Conservation (phyloP, 768 basidiomycete species). For the Boletellus ananas region DNA sequence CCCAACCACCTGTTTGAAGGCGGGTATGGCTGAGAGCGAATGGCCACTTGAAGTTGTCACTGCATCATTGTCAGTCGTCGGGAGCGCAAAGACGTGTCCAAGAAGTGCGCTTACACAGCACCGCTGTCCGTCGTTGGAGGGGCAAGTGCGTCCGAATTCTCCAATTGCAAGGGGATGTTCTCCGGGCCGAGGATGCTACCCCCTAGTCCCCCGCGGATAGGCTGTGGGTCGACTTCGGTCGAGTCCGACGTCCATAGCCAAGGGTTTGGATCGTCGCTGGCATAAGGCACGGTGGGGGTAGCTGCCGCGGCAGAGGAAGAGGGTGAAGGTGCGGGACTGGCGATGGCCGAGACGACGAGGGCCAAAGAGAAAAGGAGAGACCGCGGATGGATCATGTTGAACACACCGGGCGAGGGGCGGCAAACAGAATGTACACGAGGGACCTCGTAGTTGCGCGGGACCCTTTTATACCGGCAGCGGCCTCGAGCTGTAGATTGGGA, state of each 20-base stretch:
- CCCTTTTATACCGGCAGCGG: constrained; percentile 22
- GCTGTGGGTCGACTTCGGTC: constrained; percentile 32
- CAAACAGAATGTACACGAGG: constrained; percentile 23
- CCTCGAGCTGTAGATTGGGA: neutral
- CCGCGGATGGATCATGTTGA: constrained; percentile 26
- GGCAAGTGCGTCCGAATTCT: constrained; percentile 56
- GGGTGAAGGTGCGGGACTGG: constrained; percentile 18
- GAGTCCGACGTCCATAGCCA: constrained; percentile 36
- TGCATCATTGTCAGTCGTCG: constrained; percentile 6
- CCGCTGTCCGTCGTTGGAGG: constrained; percentile 65
- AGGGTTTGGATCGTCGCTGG: constrained; percentile 44
- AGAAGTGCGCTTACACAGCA: constrained; percentile 32
- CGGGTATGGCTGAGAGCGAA: constrained; percentile 60
- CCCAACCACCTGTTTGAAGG: constrained; percentile 62
- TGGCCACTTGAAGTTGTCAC: constrained; percentile 58
- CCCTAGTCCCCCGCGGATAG: constrained; percentile 45
- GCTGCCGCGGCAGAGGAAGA: constrained; percentile 29
- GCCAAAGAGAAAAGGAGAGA: constrained; percentile 26
- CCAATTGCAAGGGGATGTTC: constrained; percentile 49
- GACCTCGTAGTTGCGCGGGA: neutral
- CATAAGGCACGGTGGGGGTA: constrained; percentile 43
- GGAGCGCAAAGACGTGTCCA: neutral
- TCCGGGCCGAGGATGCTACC: constrained; percentile 51
- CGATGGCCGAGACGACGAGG: constrained; percentile 17
- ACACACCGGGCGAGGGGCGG: constrained; percentile 9